These are phyloP conservation scores for Pichia sp. DNA, from an alignment of 1,139 yeast species.

Conservation along the genomic window DNA sequence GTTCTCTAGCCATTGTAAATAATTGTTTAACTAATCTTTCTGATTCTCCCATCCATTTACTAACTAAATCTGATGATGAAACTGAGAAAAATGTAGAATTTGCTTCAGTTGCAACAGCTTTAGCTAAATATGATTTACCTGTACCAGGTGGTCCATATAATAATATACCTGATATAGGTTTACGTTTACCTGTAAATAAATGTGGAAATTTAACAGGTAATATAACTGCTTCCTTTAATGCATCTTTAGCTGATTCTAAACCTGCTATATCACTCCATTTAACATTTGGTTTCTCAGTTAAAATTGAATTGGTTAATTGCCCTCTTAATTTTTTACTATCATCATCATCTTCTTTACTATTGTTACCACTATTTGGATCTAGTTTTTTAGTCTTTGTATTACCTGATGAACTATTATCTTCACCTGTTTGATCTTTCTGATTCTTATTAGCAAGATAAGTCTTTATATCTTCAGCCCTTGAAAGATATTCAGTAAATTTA, in stretches of 20 bases:
- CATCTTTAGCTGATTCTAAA: constrained; percentile 89
- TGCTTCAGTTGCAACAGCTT: constrained; percentile 98
- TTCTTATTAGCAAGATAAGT: constrained; percentile 72
- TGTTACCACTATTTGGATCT: constrained; percentile 40
- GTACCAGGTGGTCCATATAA: constrained; percentile 99
- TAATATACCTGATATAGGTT: constrained; percentile 87
- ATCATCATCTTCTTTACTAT: constrained; percentile 64
- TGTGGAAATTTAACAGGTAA: constrained; percentile 94
- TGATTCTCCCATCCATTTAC: constrained; percentile 99
- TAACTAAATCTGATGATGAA: constrained; percentile 87
- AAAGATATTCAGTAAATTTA: constrained; percentile 83
- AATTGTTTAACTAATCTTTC: constrained; percentile 92
- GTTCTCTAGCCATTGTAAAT: constrained; percentile 93
- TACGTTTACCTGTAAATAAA: constrained; percentile 85
- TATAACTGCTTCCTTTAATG: constrained; percentile 94
- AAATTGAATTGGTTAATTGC: constrained; percentile 86
- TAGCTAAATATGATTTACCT: constrained; percentile 93
- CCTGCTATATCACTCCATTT: constrained; percentile 97
- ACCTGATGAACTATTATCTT: constrained; percentile 46
- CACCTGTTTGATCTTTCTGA: constrained; percentile 40
- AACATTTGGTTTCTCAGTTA: constrained; percentile 89
- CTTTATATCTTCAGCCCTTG: constrained; percentile 91
- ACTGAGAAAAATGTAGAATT: constrained; percentile 94
- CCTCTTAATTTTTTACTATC: constrained; percentile 85
- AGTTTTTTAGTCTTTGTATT: constrained; percentile 53